Percentiles rank a stretch among this genome's conserved stretches.
Conservation (phyloP, 768 basidiomycete genomes). For the Trametes elegans region DNA sequence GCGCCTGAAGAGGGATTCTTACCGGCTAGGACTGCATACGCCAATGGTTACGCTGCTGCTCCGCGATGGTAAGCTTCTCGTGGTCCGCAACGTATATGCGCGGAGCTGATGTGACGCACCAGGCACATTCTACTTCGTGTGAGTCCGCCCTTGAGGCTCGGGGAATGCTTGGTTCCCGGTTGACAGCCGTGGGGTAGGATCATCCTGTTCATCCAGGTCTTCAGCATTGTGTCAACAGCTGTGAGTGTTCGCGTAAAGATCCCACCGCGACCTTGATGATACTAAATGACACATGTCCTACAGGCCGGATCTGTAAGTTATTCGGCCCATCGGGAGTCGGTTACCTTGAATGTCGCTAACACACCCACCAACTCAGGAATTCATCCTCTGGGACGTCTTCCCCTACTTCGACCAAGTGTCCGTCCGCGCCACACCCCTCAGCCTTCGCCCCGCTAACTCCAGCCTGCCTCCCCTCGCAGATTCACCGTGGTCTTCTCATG, state of each 20-base stretch:
- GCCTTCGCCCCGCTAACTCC: not conserved
- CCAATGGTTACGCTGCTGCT: conserved; percentile 15
- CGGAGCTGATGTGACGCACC: not conserved
- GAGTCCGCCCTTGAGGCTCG: not conserved
- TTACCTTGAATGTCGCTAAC: not conserved
- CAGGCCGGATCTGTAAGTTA: conserved; percentile 11
- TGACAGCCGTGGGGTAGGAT: not conserved
- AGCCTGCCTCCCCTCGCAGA: not conserved
- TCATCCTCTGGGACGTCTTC: conserved; percentile 17
- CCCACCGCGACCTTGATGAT: too few relatives aligned
- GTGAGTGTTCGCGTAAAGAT: not conserved
- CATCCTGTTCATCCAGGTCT: conserved; percentile 13
- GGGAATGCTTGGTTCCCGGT: too few relatives aligned
- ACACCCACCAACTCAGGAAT: not conserved
- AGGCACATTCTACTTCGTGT: conserved; percentile 19
- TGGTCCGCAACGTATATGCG: too few relatives aligned
- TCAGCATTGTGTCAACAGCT: conserved; percentile 4
- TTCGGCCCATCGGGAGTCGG: not conserved
- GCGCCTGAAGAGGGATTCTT: conserved; percentile 9
- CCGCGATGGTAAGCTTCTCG: conserved; percentile 9
- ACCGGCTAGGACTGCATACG: conserved; percentile 9
- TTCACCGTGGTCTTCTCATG: conserved; percentile 18
- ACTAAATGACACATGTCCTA: not conserved
- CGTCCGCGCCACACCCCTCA: not conserved
- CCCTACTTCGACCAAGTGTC: conserved; percentile 20